These are phyloP conservation scores for Chlorophyllum brunneum DNA, from an alignment of 768 basidiomycete species.

Conservation along the genomic window DNA sequence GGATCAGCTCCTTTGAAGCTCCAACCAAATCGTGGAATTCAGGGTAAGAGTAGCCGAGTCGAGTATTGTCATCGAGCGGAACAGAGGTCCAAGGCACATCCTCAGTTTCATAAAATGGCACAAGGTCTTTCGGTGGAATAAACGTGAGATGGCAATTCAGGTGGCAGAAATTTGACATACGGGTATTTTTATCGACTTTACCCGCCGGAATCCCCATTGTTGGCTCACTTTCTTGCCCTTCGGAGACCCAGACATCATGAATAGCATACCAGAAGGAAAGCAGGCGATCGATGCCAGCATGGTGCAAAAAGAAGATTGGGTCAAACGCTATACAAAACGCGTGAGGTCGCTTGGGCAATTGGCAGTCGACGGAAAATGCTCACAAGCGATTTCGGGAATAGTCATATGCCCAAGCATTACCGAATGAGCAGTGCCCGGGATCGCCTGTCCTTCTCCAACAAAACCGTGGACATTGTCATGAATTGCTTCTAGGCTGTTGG, in stretches of 20 bases:
- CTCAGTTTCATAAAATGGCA: slow-evolving; percentile 46
- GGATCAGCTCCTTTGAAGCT: slow-evolving; percentile 18
- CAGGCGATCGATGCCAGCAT: slow-evolving; percentile 43
- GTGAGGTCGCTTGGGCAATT: neutral
- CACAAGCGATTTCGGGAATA: slow-evolving; percentile 29
- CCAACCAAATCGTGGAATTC: slow-evolving; percentile 35
- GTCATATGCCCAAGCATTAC: slow-evolving; percentile 35
- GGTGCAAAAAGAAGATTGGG: slow-evolving; percentile 45
- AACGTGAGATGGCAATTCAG: neutral
- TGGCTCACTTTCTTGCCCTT: slow-evolving; percentile 22
- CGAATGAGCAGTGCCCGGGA: neutral
- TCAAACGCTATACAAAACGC: slow-evolving; percentile 30
- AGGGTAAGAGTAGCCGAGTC: slow-evolving; percentile 40
- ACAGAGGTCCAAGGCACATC: too few species aligned
- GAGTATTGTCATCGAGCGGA: neutral
- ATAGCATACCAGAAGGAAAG: slow-evolving; percentile 41
- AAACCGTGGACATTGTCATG: slow-evolving; percentile 38
- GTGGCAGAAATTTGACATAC: slow-evolving; percentile 15
- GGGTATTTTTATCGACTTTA: slow-evolving; percentile 20
- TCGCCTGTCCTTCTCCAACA: slow-evolving; percentile 19
- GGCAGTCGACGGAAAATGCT: neutral
- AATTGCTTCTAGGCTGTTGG: slow-evolving; percentile 39
- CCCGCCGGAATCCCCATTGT: slow-evolving; percentile 27
- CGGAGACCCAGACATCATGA: slow-evolving; percentile 32
- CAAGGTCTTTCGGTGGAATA: too few species aligned